These are phyloP conservation scores for Populus hybrid DNA, from an alignment of 441 rosid species.

Conservation along the genomic window DNA sequence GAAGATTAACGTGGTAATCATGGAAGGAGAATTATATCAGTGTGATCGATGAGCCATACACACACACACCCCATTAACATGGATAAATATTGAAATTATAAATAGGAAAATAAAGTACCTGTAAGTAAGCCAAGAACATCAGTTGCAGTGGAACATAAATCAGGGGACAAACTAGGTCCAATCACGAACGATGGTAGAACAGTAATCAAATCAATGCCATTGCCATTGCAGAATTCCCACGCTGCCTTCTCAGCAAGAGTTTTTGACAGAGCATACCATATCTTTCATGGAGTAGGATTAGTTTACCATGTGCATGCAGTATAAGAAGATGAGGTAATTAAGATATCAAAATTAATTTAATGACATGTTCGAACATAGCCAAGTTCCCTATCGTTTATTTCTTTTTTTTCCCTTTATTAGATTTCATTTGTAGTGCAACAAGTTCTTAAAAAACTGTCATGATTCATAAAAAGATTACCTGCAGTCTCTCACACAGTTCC, in stretches of 20 bases:
- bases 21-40: background rate
- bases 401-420: too few species aligned
- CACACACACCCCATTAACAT: too few species aligned
- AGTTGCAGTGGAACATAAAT: constrained; percentile 69
- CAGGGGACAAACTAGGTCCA: constrained; percentile 78
- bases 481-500: constrained; percentile 60
- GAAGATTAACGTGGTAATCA: background rate
- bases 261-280: constrained; percentile 75
- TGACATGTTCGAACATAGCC: background rate
- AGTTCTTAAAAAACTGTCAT: background rate
- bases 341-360: background rate
- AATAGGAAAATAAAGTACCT: constrained; percentile 29
- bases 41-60: background rate
- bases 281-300: constrained; percentile 24
- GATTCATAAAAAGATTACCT: constrained; percentile 30
- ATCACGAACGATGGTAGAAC: constrained; percentile 70
- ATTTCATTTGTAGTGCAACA: background rate
- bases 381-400: background rate
- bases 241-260: constrained; percentile 82
- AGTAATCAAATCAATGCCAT: constrained; percentile 57
- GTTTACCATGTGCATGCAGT: background rate
- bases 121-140: constrained; percentile 72
- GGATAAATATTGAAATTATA: too few species aligned
- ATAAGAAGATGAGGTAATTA: background rate
- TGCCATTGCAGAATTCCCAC: constrained; percentile 65